Evolutionary conservation across 1,139 yeast genomes (phyloP).

Genomic region (Yamadazyma atmosphaerica): DNA sequence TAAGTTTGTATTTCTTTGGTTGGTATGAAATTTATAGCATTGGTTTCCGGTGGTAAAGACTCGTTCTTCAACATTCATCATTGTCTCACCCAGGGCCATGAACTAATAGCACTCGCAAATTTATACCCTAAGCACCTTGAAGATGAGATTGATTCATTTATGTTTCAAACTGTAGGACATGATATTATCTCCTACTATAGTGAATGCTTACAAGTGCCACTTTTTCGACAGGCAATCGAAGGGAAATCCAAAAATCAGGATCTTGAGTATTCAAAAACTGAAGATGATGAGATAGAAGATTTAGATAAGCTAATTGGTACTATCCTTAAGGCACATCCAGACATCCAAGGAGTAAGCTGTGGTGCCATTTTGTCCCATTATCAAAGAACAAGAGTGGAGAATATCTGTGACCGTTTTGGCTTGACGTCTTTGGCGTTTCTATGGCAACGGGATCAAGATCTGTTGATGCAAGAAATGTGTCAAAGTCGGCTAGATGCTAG

Average conservation of each 20-base stretch:
- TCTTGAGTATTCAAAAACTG: constrained; percentile 66
- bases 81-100: constrained; percentile 80
- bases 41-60: constrained; percentile 95
- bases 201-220: constrained; percentile 74
- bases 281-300: constrained; percentile 86
- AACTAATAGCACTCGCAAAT: constrained; percentile 80
- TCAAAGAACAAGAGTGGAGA: constrained; percentile 90
- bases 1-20: background rate
- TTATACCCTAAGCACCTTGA: constrained; percentile 59
- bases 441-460: constrained; percentile 86
- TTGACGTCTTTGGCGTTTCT: constrained; percentile 71
- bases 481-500: constrained; percentile 74
- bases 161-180: constrained; percentile 99
- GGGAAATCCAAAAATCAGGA: constrained; percentile 66
- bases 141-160: constrained; percentile 85
- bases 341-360: constrained; percentile 81
- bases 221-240: constrained; percentile 66
- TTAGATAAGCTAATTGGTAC: constrained; percentile 49
- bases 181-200: constrained; percentile 67
- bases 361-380: constrained; percentile 95
- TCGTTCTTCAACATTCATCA: constrained; percentile 88
- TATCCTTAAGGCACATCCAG: constrained; percentile 62
- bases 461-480: constrained; percentile 83
- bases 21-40: constrained; percentile 84
- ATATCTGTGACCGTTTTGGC: constrained; percentile 75